These are phyloP conservation scores for Botrytis aclada DNA, from an alignment of 2,329 filamentous ascomycete genomes.

Conservation along the genomic window DNA sequence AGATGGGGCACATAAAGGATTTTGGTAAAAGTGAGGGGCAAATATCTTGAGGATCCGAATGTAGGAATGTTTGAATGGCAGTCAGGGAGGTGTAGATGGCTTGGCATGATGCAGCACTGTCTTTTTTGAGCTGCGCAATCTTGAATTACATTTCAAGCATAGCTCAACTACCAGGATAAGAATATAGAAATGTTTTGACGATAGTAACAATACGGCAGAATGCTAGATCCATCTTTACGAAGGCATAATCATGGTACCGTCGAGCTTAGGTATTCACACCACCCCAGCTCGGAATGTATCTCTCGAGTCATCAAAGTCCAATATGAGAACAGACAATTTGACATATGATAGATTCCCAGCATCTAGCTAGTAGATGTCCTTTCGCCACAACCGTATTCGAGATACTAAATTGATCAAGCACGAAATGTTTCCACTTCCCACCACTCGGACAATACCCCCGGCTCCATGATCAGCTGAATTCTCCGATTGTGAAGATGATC, in stretches of 20 bases:
- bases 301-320: not conserved
- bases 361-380: not conserved
- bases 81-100: not conserved
- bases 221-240: not conserved
- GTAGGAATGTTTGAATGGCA: not conserved
- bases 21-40: not conserved
- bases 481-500: not conserved
- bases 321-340: not conserved
- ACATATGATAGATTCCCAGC: not conserved
- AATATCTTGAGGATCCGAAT: not conserved
- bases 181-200: not conserved
- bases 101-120: not conserved
- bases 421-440: not conserved
- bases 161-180: not conserved
- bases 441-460: not conserved
- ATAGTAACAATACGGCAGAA: not conserved
- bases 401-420: not conserved
- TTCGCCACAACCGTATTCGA: not conserved
- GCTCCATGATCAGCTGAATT: not conserved
- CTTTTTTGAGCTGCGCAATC: not conserved
- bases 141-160: not conserved
- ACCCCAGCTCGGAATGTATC: not conserved
- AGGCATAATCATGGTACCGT: not conserved
- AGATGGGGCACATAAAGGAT: not conserved
- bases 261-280: not conserved